Percentiles rank a stretch among this genome's conserved stretches.
Conservation (phyloP, 192 early-diverging fungal genomes). For the Linnemannia elongata region DNA sequence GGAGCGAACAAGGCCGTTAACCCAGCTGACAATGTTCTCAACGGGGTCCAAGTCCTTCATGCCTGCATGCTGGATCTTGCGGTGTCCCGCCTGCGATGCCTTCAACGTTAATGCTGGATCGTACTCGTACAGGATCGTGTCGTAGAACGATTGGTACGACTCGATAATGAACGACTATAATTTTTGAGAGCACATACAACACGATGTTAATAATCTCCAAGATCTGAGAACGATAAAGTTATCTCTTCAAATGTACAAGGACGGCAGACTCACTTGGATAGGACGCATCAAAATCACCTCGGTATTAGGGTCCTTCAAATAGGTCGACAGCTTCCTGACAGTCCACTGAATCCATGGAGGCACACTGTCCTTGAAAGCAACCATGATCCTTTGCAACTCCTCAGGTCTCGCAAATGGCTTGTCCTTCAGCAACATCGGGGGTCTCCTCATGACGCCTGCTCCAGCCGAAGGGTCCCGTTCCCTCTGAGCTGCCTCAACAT, state of each 20-base stretch:
- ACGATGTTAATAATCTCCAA: neutral
- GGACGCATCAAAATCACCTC: slow-evolving; percentile 79
- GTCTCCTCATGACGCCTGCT: slow-evolving; percentile 21
- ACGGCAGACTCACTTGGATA: slow-evolving; percentile 66
- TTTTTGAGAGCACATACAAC: neutral
- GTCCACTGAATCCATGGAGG: slow-evolving; percentile 64
- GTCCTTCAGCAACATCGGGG: slow-evolving; percentile 57
- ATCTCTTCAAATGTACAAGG: neutral
- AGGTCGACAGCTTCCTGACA: slow-evolving; percentile 72
- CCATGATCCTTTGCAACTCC: slow-evolving; percentile 42
- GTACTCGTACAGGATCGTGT: slow-evolving; percentile 59
- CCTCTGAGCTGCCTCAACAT: slow-evolving; percentile 51
- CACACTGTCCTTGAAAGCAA: slow-evolving; percentile 68
- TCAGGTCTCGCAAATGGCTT: slow-evolving; percentile 66
- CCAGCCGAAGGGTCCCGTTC: slow-evolving; percentile 23
- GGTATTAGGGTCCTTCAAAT: slow-evolving; percentile 83
- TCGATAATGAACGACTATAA: slow-evolving; percentile 62
- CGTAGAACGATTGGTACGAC: slow-evolving; percentile 65
- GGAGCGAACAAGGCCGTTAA: slow-evolving; percentile 19
- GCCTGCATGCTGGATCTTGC: slow-evolving; percentile 39
- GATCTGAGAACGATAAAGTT: neutral
- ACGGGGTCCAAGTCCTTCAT: slow-evolving; percentile 37
- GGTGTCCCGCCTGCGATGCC: slow-evolving; percentile 38
- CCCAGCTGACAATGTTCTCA: slow-evolving; percentile 50
- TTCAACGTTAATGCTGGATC: slow-evolving; percentile 43